phyloP scores from a whole-genome alignment of 1,284 basidiomycete species.

The Exsudoporus floridanus region DNA sequence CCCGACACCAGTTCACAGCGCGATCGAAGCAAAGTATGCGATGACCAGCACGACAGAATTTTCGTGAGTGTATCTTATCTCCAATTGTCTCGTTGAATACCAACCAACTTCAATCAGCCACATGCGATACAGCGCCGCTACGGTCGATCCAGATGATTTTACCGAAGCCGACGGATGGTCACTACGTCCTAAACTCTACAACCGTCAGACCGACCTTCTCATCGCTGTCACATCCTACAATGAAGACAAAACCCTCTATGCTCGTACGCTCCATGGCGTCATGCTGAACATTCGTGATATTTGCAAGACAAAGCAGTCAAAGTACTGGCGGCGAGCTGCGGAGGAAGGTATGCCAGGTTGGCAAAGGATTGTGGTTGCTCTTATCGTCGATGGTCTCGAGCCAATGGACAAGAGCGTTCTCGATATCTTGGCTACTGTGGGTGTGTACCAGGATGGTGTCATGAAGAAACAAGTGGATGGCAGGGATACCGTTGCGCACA shows the following conservation, averaged over 20 bases:
- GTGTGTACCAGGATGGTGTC: constrained; percentile 90
- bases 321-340: constrained; percentile 84
- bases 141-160: constrained; percentile 95
- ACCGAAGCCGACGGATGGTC: constrained; percentile 78
- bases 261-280: constrained; percentile 90
- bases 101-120: constrained; percentile 48
- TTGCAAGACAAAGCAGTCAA: constrained; percentile 93
- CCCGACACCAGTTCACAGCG: constrained; percentile 82
- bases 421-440: constrained; percentile 84
- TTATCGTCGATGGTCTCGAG: constrained; percentile 93
- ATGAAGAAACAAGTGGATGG: constrained; percentile 95
- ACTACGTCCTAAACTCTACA: constrained; percentile 82
- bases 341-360: constrained; percentile 89
- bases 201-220: constrained; percentile 88
- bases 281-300: constrained; percentile 99
- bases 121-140: constrained; percentile 92
- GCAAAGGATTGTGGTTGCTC: constrained; percentile 91
- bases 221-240: constrained; percentile 91
- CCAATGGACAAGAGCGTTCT: constrained; percentile 95
- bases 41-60: constrained; percentile 77
- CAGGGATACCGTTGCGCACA: constrained; percentile 89
- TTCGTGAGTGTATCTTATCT: constrained; percentile 55
- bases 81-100: constrained; percentile 2
- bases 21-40: constrained; percentile 81
- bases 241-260: constrained; percentile 92